phyloP scores from a whole-genome alignment of 805 yeast species.

The Cyberlindnera misumaiensis region DNA sequence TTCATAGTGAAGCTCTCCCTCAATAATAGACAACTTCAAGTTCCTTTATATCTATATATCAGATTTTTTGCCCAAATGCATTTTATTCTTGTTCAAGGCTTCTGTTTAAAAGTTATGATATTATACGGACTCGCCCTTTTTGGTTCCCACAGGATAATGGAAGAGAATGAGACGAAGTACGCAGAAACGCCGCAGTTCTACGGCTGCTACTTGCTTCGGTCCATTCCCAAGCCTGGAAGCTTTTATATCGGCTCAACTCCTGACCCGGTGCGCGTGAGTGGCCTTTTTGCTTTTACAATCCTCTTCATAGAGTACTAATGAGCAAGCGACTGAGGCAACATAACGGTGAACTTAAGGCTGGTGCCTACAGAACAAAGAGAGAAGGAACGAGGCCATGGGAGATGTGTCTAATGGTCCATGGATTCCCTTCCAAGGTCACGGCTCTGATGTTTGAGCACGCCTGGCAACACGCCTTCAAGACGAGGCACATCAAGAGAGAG shows the following conservation, averaged over 20 bases:
- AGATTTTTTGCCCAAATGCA: no score
- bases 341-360: constrained; percentile 64
- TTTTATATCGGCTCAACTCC: constrained; percentile 83
- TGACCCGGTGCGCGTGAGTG: constrained; percentile 46
- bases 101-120: no score
- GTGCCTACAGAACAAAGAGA: constrained; percentile 62
- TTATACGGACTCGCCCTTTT: no score
- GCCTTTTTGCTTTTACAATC: neutral
- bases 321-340: constrained; percentile 62
- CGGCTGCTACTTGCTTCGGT: constrained; percentile 65
- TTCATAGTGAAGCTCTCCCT: no score
- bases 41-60: no score
- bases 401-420: constrained; percentile 54
- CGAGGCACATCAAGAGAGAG: constrained; percentile 47
- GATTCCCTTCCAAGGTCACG: constrained; percentile 61
- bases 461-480: constrained; percentile 65
- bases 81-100: no score
- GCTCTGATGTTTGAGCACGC: constrained; percentile 84
- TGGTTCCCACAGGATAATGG: no score
- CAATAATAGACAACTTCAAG: no score
- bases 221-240: constrained; percentile 47
- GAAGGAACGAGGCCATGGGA: constrained; percentile 68
- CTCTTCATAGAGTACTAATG: constrained; percentile 1
- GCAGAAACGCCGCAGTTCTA: constrained; percentile 38
- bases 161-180: no score